phyloP scores from a whole-genome alignment of 306 rosid species.

The Sesbania bispinosa region DNA sequence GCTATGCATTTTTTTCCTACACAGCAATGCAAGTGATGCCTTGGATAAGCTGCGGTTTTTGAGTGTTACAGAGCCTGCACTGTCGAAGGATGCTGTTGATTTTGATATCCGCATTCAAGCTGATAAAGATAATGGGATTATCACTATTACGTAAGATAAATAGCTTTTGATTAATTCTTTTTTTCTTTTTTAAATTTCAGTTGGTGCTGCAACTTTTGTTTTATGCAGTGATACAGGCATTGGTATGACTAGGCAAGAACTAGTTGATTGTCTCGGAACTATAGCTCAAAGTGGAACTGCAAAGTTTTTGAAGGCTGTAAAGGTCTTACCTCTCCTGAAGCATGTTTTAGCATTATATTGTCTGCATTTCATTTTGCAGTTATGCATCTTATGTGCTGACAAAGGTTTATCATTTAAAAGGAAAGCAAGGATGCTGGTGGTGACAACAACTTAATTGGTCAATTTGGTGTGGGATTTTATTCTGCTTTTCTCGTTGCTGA shows the following conservation, averaged over 20 bases:
- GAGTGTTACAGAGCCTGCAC: slow-evolving; percentile 74
- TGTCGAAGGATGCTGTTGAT: slow-evolving; percentile 72
- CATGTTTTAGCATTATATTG: background rate
- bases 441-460: slow-evolving; percentile 90
- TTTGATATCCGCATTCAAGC: slow-evolving; percentile 80
- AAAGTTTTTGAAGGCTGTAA: slow-evolving; percentile 83
- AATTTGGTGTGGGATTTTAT: slow-evolving; percentile 96
- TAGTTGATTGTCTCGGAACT: slow-evolving; percentile 96
- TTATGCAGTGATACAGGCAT: slow-evolving; percentile 84
- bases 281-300: slow-evolving; percentile 99
- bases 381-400: slow-evolving; percentile 22
- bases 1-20: background rate
- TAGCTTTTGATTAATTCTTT: background rate
- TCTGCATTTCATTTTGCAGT: slow-evolving; percentile 5
- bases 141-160: slow-evolving; percentile 66
- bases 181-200: background rate
- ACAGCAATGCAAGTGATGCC: slow-evolving; percentile 98
- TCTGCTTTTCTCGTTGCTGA: slow-evolving; percentile 90
- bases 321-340: slow-evolving; percentile 42
- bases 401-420: slow-evolving; percentile 42
- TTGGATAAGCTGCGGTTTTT: slow-evolving; percentile 94
- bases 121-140: slow-evolving; percentile 82
- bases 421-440: slow-evolving; percentile 87
- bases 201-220: slow-evolving; percentile 10
- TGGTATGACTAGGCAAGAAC: slow-evolving; percentile 91